A percentile compares a stretch with the other conserved stretches of the same genome.
Conservation (phyloP, 768 basidiomycete genomes). For the Leccinum truebloodii region DNA sequence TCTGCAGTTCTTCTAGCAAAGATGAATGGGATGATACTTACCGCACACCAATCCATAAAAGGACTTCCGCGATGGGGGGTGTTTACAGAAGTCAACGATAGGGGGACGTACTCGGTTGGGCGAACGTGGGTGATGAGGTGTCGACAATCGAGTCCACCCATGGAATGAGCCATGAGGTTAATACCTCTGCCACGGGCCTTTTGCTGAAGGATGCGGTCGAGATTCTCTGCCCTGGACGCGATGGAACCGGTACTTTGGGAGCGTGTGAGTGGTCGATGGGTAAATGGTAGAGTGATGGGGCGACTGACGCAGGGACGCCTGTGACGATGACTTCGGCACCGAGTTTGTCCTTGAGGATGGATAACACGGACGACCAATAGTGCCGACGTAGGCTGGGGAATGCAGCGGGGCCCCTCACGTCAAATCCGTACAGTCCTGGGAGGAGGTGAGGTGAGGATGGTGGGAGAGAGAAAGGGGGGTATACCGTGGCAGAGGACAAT, state of each 20-base stretch:
- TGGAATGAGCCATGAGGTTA: slow-evolving; percentile 95
- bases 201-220: slow-evolving; percentile 70
- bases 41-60: slow-evolving; percentile 99
- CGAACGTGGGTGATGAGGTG: slow-evolving; percentile 86
- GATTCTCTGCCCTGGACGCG: slow-evolving; percentile 68
- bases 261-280: neutral
- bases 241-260: slow-evolving; percentile 82
- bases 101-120: slow-evolving; percentile 79
- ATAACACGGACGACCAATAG: slow-evolving; percentile 92
- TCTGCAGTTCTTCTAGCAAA: slow-evolving; percentile 14
- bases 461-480: neutral
- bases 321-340: slow-evolving; percentile 97
- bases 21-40: slow-evolving; percentile 37
- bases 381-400: slow-evolving; percentile 86
- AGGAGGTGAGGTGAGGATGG: slow-evolving; percentile 1
- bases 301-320: slow-evolving; percentile 82
- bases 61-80: slow-evolving; percentile 97
- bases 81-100: slow-evolving; percentile 85
- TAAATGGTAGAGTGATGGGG: neutral
- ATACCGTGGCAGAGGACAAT: slow-evolving; percentile 95
- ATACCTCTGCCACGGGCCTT: slow-evolving; percentile 74
- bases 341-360: slow-evolving; percentile 73
- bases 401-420: slow-evolving; percentile 78
- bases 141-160: slow-evolving; percentile 96
- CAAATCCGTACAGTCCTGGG: slow-evolving; percentile 91